These are phyloP conservation scores for Lavandula angustifolia DNA, from an alignment of 257 asterid species.

Conservation along the genomic window DNA sequence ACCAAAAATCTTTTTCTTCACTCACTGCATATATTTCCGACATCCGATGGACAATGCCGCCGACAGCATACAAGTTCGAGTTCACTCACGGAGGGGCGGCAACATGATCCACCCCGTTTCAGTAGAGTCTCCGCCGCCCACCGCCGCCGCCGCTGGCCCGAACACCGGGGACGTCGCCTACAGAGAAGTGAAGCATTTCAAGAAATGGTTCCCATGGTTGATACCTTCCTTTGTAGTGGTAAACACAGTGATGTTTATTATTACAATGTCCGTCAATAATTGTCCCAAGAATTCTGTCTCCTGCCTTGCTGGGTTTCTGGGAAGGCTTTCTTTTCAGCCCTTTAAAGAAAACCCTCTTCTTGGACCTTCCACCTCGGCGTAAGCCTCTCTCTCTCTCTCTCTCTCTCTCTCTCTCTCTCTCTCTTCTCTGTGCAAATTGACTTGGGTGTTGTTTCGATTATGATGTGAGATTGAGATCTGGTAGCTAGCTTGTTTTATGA, in stretches of 20 bases:
- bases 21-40: conserved; percentile 29
- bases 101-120: conserved; percentile 68
- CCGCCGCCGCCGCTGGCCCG: conserved; percentile 20
- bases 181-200: conserved; percentile 69
- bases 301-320: conserved; percentile 62
- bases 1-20: conserved; percentile 11
- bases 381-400: conserved; percentile 29
- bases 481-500: not conserved
- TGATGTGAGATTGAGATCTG: not conserved
- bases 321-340: conserved; percentile 90
- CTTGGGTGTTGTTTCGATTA: not conserved
- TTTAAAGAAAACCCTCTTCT: conserved; percentile 84
- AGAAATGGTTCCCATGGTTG: conserved; percentile 80
- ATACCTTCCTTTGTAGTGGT: conserved; percentile 66
- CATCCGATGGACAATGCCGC: conserved; percentile 54
- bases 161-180: conserved; percentile 32
- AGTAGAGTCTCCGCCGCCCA: conserved; percentile 38
- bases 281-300: conserved; percentile 70
- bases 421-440: not conserved
- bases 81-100: conserved; percentile 53
- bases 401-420: conserved; percentile 5
- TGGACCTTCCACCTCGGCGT: conserved; percentile 91
- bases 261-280: conserved; percentile 72
- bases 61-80: conserved; percentile 45
- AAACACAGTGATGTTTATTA: conserved; percentile 57